Evolutionary conservation across 208 protist genomes (phyloP).

Genomic region (Lotmaria passim): DNA sequence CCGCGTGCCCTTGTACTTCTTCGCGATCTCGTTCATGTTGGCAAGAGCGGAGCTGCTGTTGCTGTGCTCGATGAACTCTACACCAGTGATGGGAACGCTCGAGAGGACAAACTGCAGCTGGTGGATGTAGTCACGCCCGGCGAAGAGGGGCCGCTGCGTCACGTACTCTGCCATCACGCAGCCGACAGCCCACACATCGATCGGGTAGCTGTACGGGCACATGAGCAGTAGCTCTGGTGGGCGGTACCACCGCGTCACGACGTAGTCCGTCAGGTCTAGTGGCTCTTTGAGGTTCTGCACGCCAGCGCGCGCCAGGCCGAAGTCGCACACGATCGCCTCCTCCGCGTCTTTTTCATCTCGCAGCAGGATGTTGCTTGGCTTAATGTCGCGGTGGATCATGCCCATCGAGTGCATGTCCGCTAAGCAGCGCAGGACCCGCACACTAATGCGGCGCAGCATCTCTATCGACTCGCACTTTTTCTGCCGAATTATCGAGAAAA

Average conservation of each 20-base stretch:
- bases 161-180: constrained; percentile 99
- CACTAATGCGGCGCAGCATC: constrained; percentile 94
- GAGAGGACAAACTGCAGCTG: constrained; percentile 90
- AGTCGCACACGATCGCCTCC: constrained; percentile 94
- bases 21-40: constrained; percentile 78
- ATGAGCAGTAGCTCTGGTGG: constrained; percentile 98
- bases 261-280: constrained; percentile 95
- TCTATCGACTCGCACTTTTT: constrained; percentile 61
- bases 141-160: constrained; percentile 80
- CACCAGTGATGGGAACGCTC: constrained; percentile 71
- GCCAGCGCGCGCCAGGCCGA: constrained; percentile 88
- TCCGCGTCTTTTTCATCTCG: constrained; percentile 76
- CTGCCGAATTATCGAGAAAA: constrained; percentile 82
- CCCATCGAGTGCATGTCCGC: constrained; percentile 97
- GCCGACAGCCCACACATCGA: constrained; percentile 99
- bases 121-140: constrained; percentile 89
- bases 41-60: constrained; percentile 42
- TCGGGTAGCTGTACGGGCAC: constrained; percentile 84
- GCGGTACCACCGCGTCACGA: constrained; percentile 99
- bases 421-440: constrained; percentile 95
- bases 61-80: constrained; percentile 61
- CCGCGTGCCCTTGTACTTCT: constrained; percentile 64
- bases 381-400: constrained; percentile 97
- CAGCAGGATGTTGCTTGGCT: constrained; percentile 95
- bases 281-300: constrained; percentile 70